phyloP scores from a whole-genome alignment of 306 rosid species.

The Benincasa hispida region DNA sequence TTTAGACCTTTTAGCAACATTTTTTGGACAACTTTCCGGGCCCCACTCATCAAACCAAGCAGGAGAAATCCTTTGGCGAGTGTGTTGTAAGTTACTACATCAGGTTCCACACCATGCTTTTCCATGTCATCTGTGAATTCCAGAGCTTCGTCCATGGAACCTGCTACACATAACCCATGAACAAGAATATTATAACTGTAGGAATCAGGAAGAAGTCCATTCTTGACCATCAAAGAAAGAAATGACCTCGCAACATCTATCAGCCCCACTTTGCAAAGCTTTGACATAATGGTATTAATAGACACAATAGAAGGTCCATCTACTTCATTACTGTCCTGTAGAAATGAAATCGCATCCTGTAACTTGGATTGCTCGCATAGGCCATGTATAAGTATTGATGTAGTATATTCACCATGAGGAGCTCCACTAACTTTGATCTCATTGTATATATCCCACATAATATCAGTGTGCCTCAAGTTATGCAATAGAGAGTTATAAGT shows the following conservation, averaged over 20 bases:
- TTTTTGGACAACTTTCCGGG: constrained; percentile 23
- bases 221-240: constrained; percentile 38
- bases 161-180: constrained; percentile 47
- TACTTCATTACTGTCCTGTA: constrained; percentile 11
- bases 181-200: constrained; percentile 49
- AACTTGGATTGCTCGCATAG: constrained; percentile 34
- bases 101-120: constrained; percentile 32
- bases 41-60: constrained; percentile 35
- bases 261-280: constrained; percentile 31
- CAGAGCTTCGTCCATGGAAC: constrained; percentile 43
- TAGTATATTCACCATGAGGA: constrained; percentile 27
- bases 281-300: constrained; percentile 33
- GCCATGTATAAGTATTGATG: constrained; percentile 33
- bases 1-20: constrained; percentile 31
- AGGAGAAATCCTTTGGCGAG: constrained; percentile 40
- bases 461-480: constrained; percentile 28
- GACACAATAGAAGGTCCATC: constrained; percentile 27
- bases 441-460: constrained; percentile 34
- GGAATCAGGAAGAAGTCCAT: constrained; percentile 34
- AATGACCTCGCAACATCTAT: constrained; percentile 31
- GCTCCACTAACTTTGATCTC: constrained; percentile 24
- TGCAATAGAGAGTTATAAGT: constrained; percentile 35
- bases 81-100: constrained; percentile 30
- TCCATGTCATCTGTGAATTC: constrained; percentile 33
- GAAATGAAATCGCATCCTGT: constrained; percentile 28